A percentile compares a stretch with the other conserved stretches of the same genome.
These are phyloP conservation scores for Aspergillus panamensis DNA, from an alignment of 495 filamentous ascomycete species.

Conservation along the genomic window DNA sequence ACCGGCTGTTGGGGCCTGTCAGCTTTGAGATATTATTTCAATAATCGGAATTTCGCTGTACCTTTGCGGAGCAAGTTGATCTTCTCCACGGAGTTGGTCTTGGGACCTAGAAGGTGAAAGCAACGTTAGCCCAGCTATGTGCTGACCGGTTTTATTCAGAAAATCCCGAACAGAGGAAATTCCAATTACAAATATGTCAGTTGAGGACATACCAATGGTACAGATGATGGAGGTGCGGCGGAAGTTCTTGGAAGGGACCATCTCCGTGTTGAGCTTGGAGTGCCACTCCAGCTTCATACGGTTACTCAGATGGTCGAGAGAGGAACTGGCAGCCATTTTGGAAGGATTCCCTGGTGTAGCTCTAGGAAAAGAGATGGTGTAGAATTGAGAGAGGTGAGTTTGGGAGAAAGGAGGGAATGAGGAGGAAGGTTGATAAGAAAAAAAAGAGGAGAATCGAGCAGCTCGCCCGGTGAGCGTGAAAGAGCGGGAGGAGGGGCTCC, in stretches of 20 bases:
- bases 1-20: conserved; percentile 55
- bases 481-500: conserved; percentile 15
- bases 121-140: conserved; percentile 8
- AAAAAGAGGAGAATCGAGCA: conserved; percentile 18
- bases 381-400: conserved; percentile 11
- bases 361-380: conserved; percentile 17
- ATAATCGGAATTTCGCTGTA: conserved; percentile 24
- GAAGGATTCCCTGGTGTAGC: conserved; percentile 22
- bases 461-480: conserved; percentile 27
- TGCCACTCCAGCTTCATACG: conserved; percentile 90
- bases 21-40: conserved; percentile 9
- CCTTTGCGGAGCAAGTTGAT: conserved; percentile 85
- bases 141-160: background rate
- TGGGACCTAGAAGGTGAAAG: conserved; percentile 58
- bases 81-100: conserved; percentile 96
- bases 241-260: conserved; percentile 77
- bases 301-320: conserved; percentile 78
- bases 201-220: conserved; percentile 72
- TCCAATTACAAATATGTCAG: background rate
- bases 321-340: conserved; percentile 50
- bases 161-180: background rate
- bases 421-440: conserved; percentile 21
- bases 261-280: conserved; percentile 73
- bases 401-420: conserved; percentile 17
- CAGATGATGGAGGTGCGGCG: conserved; percentile 97